A percentile compares a stretch with the other conserved stretches of the same genome.
These are phyloP conservation scores for Plicaturopsis crispa DNA, from an alignment of 768 basidiomycete genomes.

Conservation along the genomic window DNA sequence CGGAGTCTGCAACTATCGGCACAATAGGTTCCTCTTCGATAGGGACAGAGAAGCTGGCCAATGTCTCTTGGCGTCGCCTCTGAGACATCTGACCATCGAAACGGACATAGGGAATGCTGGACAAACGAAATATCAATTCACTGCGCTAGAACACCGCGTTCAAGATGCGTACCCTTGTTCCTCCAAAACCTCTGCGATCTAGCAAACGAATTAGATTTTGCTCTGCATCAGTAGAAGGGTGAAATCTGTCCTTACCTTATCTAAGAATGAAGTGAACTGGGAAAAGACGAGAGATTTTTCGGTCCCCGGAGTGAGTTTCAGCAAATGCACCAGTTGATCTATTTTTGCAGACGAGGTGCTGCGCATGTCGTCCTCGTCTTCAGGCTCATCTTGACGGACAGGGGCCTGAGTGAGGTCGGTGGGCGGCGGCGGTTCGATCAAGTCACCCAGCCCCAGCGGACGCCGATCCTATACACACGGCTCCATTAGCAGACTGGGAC, in stretches of 20 bases:
- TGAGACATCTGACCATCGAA: constrained; percentile 89
- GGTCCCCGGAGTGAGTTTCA: constrained; percentile 54
- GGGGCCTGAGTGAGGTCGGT: constrained; percentile 63
- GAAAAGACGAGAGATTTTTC: constrained; percentile 88
- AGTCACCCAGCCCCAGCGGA: constrained; percentile 39
- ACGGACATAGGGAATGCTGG: constrained; percentile 66
- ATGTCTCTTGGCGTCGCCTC: constrained; percentile 66
- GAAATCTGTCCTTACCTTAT: constrained; percentile 45
- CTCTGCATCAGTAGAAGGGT: not conserved
- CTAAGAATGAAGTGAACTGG: constrained; percentile 81
- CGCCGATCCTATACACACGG: constrained; percentile 57
- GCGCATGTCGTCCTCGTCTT: constrained; percentile 33
- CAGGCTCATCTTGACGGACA: constrained; percentile 27
- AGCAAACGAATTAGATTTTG: not conserved
- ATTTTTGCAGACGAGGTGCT: constrained; percentile 76
- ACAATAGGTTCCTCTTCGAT: constrained; percentile 28
- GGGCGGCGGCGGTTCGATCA: constrained; percentile 57
- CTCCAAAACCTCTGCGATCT: constrained; percentile 68
- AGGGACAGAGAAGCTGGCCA: constrained; percentile 68
- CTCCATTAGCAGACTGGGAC: not conserved
- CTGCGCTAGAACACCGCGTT: not conserved
- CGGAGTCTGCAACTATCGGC: constrained; percentile 10
- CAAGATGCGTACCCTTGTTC: constrained; percentile 43
- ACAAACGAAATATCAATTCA: constrained; percentile 1
- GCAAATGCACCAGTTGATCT: constrained; percentile 68